Base-by-base conservation (phyloP, 202 grass and related monocot genomes). In the Schoenoplectus triqueter region DNA sequence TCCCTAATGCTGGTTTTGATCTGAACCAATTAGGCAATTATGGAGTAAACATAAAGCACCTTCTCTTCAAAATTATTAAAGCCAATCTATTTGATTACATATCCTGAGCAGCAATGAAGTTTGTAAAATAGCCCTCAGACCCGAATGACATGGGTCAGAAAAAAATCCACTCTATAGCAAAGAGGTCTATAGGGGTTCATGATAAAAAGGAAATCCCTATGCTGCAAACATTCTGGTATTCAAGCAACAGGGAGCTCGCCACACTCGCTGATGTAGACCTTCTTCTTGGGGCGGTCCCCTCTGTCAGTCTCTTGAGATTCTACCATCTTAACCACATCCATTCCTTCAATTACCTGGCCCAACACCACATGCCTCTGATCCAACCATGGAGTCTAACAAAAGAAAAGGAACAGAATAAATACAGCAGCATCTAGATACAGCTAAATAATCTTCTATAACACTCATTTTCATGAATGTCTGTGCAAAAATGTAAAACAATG, bases 161-260 rank as follows among this genome's bases (percentile, higher is more conserved):
- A 31, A 31, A 31, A 31, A 31, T 31, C 1, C 31, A 31, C 31
- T 31, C 31, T 31, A 31, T 31, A 31, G 31, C 31, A 31, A 31
- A 31, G 31, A 31, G 31, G 31, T 31, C 31, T 31, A 31, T 31
- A 31, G 31, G 31, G 54, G 39, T 61, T 10, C 54, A 17, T 18
- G 10, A 66, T 20, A 70, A 83, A 66, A 70, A 17, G 14, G 31
- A 31, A 31, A 51, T 39, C 17, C 17, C 61, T 48, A 82, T 82
- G 31, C 31, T 31, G n/a, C 42, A 80, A 62, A 49, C 60, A 55
- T 67, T 51, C 31, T 66, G 42, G 42, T 67, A 47, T 10, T 86
- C 84, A 97, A 59, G 91, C 94, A 66, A 97, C 86, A 13, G 94
- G 94, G 88, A 97, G 89, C 88, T 97, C 91, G n/a, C 94, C 94